Evolutionary conservation across 192 early-diverging fungal genomes (phyloP), one percentile per base, ranked within the genome.

Genomic region (Coemansia sp.): DNA sequence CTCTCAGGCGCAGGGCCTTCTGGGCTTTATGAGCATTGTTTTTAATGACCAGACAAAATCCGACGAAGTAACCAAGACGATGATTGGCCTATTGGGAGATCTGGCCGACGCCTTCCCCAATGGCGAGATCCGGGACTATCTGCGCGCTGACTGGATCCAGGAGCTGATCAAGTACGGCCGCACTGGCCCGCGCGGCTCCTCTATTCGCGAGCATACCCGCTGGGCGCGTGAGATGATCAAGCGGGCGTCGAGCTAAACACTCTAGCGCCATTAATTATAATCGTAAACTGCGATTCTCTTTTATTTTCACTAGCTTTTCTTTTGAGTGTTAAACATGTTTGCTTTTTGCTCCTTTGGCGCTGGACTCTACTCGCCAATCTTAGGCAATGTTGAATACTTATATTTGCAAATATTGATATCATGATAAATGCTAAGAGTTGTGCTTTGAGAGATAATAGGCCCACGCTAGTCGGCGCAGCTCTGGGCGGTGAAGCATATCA

Each of bases 61-160:
- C 22, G 91, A 94, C 37, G 74, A 83, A 30, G 82, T 92, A 13
- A 89, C 87, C 59, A 86, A 87, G 52, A 86, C 80, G 45, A 89
- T 95, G 75, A 87, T 96, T 80, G 96, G 96, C 16, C 84, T 99
- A 13, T 71, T 99, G 62, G 95, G 95, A 84, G 98, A 99, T 74
- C 77, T 99, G 61, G 98, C 96, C 18, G 94, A 95, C 29, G 85
- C 93, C 15, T 92, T 98, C 78, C 87, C 89, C 22, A 78, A 70
- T n/a, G 90, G 93, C 41, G 44, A 90, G 62, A 86, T 95, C 68
- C 86, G 89, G 64, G 67, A 72, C 13, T 84, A 80, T 30, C 86
- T 95, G 75, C 69, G 69, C 7, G 77, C 70, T n/a, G 89, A 92
- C 2, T 99, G 94, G 94, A 85, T 98, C 64, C 56, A 69, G 32